These are phyloP conservation scores for Colletotrichum sp. DNA, from an alignment of 2,329 filamentous ascomycete genomes.

Conservation along the genomic window DNA sequence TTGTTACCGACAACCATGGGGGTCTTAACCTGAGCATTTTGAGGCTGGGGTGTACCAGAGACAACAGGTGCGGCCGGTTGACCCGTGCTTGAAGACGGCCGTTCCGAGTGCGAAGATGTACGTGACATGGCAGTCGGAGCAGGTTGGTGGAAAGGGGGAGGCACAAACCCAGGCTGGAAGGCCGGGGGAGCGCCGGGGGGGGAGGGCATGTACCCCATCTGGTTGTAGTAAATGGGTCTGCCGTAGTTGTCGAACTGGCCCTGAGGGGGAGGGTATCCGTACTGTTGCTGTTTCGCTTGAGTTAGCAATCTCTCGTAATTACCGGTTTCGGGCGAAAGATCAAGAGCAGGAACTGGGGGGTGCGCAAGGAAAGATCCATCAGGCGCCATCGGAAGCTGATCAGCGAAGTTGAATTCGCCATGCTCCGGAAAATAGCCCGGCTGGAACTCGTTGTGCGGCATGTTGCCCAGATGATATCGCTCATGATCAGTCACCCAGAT, in stretches of 20 bases:
- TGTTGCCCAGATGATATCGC: background rate
- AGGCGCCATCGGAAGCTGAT: constrained; percentile 30
- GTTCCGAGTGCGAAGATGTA: constrained; percentile 78
- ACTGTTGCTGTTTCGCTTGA: constrained; percentile 66
- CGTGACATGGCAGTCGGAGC: constrained; percentile 75
- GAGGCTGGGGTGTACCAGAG: constrained; percentile 66
- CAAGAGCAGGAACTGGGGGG: constrained; percentile 41
- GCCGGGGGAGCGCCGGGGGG: constrained; percentile 35
- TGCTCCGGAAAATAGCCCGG: constrained; percentile 1
- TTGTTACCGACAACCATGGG: constrained; percentile 46
- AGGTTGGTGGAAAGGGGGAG: constrained; percentile 41
- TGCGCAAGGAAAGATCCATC: background rate
- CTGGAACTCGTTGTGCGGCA: background rate
- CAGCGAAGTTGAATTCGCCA: constrained; percentile 26
- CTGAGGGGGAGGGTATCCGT: constrained; percentile 55
- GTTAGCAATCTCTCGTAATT: constrained; percentile 79
- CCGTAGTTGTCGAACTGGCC: constrained; percentile 46
- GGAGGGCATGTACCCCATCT: constrained; percentile 56
- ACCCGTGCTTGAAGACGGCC: constrained; percentile 68
- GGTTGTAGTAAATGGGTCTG: constrained; percentile 45
- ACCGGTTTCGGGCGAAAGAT: constrained; percentile 73
- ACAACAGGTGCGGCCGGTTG: constrained; percentile 65
- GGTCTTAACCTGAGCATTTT: constrained; percentile 61
- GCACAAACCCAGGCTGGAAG: constrained; percentile 51
- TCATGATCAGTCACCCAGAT: constrained; percentile 29